Evolutionary conservation across 768 basidiomycete species (phyloP), one percentile per base, ranked within the genome.

Genomic region (Goffeauzyma gilvescens): DNA sequence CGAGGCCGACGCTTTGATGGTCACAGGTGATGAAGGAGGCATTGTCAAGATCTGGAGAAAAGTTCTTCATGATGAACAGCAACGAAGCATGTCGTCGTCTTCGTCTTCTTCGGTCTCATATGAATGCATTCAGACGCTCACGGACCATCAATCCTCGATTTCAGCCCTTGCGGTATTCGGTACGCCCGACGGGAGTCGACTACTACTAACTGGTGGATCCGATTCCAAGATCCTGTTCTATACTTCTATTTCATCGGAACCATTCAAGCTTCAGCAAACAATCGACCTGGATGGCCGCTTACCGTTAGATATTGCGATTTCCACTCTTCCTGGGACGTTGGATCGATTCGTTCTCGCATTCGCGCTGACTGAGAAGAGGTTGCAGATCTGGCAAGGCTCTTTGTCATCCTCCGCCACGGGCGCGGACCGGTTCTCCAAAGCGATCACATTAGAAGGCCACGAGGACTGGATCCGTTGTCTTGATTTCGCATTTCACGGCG

Each of bases 381-480:
- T 96, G 13, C 75, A 79, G 37, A 69, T 96, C 4, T 93, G 74
- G n/a, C n/a, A n/a, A n/a, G n/a, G n/a, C n/a, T n/a, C n/a, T n/a
- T n/a, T n/a, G n/a, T n/a, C n/a, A n/a, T n/a, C n/a, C n/a, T n/a
- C n/a, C n/a, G n/a, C n/a, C n/a, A n/a, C n/a, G n/a, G n/a, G n/a
- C n/a, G n/a, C 70, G 74, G 78, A 2, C 71, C 74, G 50, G 46
- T 55, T 59, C 42, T 12, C 36, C 10, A 45, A 47, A 17, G 30
- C 59, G 2, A 41, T 63, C 14, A 51, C 52, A 6, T 49, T 69
- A 12, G 63, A 66, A 10, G 93, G 93, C 2, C 93, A 98, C 55
- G 83, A 93, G 69, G 90, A 98, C 55, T 98, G 93, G 93, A 72
- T 96, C 41, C 76, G 80, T 41, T 70, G 75, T 46, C 72, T 96